phyloP scores from a whole-genome alignment of 78 protist genomes.

The Polysphondylium violaceum region DNA sequence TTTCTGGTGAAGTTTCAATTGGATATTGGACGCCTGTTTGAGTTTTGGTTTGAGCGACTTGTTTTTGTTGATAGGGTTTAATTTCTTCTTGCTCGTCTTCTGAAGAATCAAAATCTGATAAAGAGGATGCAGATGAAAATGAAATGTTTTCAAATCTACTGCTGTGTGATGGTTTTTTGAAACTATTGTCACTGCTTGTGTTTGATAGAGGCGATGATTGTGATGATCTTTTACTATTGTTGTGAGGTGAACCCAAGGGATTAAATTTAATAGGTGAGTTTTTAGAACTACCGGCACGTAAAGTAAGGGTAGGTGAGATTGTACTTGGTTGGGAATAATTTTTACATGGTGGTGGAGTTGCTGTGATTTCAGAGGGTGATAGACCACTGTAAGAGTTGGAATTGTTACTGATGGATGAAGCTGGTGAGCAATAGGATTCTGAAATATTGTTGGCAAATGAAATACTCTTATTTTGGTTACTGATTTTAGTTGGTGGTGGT shows the following conservation, averaged over 20 bases:
- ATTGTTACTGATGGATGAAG: no score
- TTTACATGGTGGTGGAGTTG: background rate
- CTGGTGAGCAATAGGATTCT: no score
- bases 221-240: no score
- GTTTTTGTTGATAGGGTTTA: background rate
- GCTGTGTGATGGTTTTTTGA: no score
- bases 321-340: conserved; percentile 5
- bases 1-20: conserved; percentile 3
- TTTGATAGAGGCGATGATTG: background rate
- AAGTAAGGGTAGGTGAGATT: conserved; percentile 24
- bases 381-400: conserved; percentile 14
- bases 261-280: conserved; percentile 37
- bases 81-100: background rate
- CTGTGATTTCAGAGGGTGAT: conserved; percentile 21
- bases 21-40: background rate
- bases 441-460: no score
- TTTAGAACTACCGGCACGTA: background rate
- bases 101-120: no score
- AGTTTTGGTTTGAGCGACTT: background rate
- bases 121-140: no score
- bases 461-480: background rate
- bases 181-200: background rate
- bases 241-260: conserved; percentile 1
- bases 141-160: no score
- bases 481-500: no score